Conservation (phyloP, 352 stramenopile species). For the Lagenidium giganteum region DNA sequence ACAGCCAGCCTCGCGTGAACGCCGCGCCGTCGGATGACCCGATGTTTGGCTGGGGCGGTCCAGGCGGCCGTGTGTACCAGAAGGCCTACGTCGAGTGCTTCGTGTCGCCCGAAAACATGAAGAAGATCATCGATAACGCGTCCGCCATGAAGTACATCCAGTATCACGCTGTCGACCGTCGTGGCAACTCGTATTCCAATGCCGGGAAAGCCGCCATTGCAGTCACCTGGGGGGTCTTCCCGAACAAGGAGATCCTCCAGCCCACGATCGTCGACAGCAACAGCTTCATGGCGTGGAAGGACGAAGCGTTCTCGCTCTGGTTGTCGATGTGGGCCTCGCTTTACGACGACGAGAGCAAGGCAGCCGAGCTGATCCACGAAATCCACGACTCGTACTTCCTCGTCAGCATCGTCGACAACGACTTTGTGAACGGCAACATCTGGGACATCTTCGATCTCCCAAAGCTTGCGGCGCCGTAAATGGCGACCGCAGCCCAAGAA, state of each 20-base stretch:
- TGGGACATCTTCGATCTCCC: slow-evolving; percentile 67
- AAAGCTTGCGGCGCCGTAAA: not conserved
- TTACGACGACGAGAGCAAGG: slow-evolving; percentile 91
- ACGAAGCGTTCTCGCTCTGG: slow-evolving; percentile 98
- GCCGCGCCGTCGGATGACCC: slow-evolving; percentile 87
- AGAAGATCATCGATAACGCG: slow-evolving; percentile 86
- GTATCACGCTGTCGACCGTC: slow-evolving; percentile 89
- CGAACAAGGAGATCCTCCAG: slow-evolving; percentile 94
- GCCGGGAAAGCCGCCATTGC: slow-evolving; percentile 89
- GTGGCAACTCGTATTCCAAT: slow-evolving; percentile 90
- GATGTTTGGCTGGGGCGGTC: slow-evolving; percentile 96
- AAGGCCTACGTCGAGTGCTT: slow-evolving; percentile 99
- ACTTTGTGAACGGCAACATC: slow-evolving; percentile 90
- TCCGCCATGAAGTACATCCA: slow-evolving; percentile 80
- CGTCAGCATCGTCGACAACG: slow-evolving; percentile 98
- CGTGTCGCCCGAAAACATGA: slow-evolving; percentile 90
- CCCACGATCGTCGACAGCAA: slow-evolving; percentile 97
- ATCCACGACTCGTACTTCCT: slow-evolving; percentile 98
- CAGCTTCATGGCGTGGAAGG: slow-evolving; percentile 94
- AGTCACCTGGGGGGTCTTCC: slow-evolving; percentile 98
- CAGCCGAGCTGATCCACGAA: slow-evolving; percentile 90
- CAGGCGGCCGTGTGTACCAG: slow-evolving; percentile 96
- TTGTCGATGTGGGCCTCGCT: slow-evolving; percentile 94
- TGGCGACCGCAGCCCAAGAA: not conserved
- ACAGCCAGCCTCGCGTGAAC: slow-evolving; percentile 92